Conservation (phyloP, 2,329 filamentous ascomycete genomes). For the Scytalidium lignicola region DNA sequence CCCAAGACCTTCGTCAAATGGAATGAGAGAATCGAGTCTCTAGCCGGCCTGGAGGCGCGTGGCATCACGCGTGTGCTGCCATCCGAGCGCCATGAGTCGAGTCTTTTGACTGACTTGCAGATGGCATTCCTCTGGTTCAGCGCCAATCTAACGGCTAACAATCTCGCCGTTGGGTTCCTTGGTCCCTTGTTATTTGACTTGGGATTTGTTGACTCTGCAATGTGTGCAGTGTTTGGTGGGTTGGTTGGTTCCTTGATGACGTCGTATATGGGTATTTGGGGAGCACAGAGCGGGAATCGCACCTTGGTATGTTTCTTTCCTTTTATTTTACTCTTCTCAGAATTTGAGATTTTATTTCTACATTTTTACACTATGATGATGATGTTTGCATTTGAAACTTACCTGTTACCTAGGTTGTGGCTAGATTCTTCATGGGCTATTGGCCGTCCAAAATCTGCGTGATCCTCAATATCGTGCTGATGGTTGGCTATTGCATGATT, state of each 20-base stretch:
- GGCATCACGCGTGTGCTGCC: conserved; percentile 1
- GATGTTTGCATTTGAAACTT: too few species aligned
- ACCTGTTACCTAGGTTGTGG: conserved; percentile 38
- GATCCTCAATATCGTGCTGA: conserved; percentile 55
- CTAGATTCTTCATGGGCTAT: conserved; percentile 58
- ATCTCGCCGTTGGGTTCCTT: conserved; percentile 1
- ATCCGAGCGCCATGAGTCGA: too few species aligned
- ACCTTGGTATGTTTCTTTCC: conserved; percentile 27
- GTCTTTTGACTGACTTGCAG: neutral
- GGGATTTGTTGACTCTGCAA: neutral
- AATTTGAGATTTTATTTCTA: too few species aligned
- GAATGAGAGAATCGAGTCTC: too few species aligned
- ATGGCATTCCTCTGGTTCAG: neutral
- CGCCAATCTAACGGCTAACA: conserved; percentile 1
- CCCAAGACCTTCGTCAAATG: too few species aligned
- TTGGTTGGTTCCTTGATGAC: too few species aligned
- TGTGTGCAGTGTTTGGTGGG: neutral
- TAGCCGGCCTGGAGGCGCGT: neutral
- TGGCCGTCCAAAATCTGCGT: conserved; percentile 59
- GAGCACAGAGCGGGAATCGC: conserved; percentile 52
- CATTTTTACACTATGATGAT: too few species aligned
- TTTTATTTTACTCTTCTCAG: too few species aligned
- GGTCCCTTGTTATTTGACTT: conserved; percentile 1
- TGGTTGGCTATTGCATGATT: conserved; percentile 56
- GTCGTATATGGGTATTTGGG: conserved; percentile 55